Evolutionary conservation across 2,329 filamentous ascomycete genomes (phyloP).

Genomic region (Plectosphaerella cucumerina): DNA sequence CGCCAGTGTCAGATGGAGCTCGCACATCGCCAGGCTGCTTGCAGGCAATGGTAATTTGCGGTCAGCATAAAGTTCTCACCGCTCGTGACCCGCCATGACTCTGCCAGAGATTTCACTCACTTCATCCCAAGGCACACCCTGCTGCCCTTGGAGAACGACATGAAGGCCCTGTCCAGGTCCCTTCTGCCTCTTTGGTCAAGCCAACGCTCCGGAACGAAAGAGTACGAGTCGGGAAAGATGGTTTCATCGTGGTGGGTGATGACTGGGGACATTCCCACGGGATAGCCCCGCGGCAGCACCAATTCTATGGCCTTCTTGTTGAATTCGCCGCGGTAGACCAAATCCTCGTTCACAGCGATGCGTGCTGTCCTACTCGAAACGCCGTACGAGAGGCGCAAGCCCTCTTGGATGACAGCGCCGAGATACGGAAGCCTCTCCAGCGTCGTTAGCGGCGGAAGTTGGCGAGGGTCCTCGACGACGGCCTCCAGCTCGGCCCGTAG

Average conservation of each 20-base stretch:
- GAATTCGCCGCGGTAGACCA: slow-evolving; percentile 22
- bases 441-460: slow-evolving; percentile 15
- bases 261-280: slow-evolving; percentile 31
- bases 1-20: slow-evolving; percentile 20
- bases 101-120: slow-evolving; percentile 11
- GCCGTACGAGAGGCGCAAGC: slow-evolving; percentile 28
- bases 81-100: not conserved
- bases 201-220: slow-evolving; percentile 36
- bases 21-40: slow-evolving; percentile 21
- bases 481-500: slow-evolving; percentile 19
- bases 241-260: slow-evolving; percentile 33
- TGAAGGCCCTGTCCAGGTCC: slow-evolving; percentile 29
- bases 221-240: slow-evolving; percentile 30
- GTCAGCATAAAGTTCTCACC: not conserved
- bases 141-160: slow-evolving; percentile 36
- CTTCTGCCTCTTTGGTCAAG: slow-evolving; percentile 26
- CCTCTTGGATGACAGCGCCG: slow-evolving; percentile 30
- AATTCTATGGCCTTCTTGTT: slow-evolving; percentile 18
- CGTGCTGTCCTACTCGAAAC: slow-evolving; percentile 20
- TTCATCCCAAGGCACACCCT: slow-evolving; percentile 37
- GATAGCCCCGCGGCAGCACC: slow-evolving; percentile 29
- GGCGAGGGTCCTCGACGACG: not conserved
- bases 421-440: slow-evolving; percentile 33
- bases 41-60: too few relatives aligned
- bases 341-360: slow-evolving; percentile 21